Percentiles rank a stretch among this genome's conserved stretches.
Conservation (phyloP, 2,329 filamentous ascomycete genomes). For the Hypoxylon sp. region DNA sequence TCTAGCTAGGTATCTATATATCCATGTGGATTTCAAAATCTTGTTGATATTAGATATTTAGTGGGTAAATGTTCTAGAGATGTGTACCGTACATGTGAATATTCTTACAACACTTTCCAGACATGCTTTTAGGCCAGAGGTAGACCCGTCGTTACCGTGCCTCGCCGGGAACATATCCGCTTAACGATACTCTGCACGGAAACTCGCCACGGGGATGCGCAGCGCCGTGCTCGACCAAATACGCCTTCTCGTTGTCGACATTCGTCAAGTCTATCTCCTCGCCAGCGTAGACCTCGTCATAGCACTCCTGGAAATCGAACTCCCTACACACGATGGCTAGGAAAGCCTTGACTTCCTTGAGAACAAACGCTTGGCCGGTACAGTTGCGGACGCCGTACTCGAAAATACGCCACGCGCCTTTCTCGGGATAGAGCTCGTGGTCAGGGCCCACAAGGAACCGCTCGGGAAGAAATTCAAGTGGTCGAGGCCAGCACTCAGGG, state of each 20-base stretch:
- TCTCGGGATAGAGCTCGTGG: constrained; percentile 55
- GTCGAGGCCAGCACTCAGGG: constrained; percentile 59
- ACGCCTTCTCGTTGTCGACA: constrained; percentile 50
- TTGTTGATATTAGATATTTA: no score
- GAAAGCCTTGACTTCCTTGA: constrained; percentile 51
- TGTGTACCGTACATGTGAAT: background rate
- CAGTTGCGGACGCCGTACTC: constrained; percentile 69
- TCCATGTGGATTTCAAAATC: no score
- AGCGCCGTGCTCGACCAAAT: constrained; percentile 48
- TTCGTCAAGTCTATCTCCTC: constrained; percentile 48
- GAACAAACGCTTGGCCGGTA: constrained; percentile 64
- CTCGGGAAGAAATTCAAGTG: constrained; percentile 64
- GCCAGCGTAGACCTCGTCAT: constrained; percentile 48
- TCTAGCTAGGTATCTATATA: no score
- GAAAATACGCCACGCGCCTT: constrained; percentile 69
- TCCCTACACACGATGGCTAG: constrained; percentile 49
- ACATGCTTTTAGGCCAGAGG: background rate
- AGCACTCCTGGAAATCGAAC: constrained; percentile 51
- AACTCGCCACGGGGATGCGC: constrained; percentile 50
- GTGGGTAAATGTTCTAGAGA: background rate
- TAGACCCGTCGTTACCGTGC: constrained; percentile 5
- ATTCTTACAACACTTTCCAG: background rate
- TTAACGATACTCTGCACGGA: constrained; percentile 48
- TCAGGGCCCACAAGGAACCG: constrained; percentile 59
- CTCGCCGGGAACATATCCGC: constrained; percentile 36